phyloP scores from a whole-genome alignment of 352 stramenopile genomes.

The Phytophthora quininea region DNA sequence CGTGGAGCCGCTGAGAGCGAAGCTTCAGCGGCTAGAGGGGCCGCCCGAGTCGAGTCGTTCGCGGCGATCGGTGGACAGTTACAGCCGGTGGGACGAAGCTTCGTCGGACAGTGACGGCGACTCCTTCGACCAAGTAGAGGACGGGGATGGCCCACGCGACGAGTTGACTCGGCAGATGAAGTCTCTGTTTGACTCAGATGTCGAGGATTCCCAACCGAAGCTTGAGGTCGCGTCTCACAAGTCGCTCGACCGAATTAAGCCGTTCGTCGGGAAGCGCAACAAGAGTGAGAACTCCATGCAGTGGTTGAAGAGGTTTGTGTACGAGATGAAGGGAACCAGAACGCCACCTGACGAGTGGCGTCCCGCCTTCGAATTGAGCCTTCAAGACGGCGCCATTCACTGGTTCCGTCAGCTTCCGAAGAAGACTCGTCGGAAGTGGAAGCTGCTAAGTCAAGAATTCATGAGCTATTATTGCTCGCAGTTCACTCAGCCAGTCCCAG shows the following conservation, averaged over 20 bases:
- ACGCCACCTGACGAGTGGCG: conserved; percentile 3
- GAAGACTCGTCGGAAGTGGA: background rate
- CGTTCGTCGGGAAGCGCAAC: conserved; percentile 1
- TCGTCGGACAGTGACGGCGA: background rate
- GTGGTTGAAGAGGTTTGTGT: conserved; percentile 7
- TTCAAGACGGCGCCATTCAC: conserved; percentile 2
- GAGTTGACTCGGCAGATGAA: background rate
- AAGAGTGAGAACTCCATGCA: conserved; percentile 13
- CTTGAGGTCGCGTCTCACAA: background rate
- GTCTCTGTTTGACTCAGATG: background rate
- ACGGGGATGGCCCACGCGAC: background rate
- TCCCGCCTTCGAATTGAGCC: conserved; percentile 1
- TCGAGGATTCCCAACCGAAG: background rate
- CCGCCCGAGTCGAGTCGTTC: background rate
- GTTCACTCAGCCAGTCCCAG: background rate
- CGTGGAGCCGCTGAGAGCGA: too few relatives aligned
- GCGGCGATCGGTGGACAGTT: too few relatives aligned
- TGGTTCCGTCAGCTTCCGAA: conserved; percentile 11
- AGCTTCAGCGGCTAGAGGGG: background rate
- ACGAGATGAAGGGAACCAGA: conserved; percentile 13
- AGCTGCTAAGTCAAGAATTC: conserved; percentile 4
- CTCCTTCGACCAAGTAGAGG: background rate
- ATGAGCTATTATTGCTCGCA: conserved; percentile 4
- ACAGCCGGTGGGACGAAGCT: too few relatives aligned
- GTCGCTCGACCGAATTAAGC: conserved; percentile 2